Evolutionary conservation across 1,139 yeast genomes (phyloP).

Genomic region (Blastobotrys malaysiensis): DNA sequence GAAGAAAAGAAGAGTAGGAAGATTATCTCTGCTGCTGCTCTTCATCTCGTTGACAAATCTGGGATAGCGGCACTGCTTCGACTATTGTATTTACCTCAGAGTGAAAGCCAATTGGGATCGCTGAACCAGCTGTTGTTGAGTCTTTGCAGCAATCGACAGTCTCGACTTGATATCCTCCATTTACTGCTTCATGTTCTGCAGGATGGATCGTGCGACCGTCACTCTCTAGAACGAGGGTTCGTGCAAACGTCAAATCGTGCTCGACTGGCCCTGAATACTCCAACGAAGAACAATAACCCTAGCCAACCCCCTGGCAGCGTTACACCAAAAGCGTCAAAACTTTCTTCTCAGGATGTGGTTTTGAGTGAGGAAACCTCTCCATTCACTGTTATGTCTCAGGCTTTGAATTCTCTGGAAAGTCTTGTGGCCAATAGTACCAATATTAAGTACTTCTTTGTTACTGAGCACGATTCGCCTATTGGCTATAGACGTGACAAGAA

Average conservation of each 20-base stretch:
- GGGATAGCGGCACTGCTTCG: slow-evolving; percentile 74
- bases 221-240: slow-evolving; percentile 62
- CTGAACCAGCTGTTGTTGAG: slow-evolving; percentile 63
- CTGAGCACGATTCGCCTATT: slow-evolving; percentile 69
- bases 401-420: slow-evolving; percentile 68
- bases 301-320: slow-evolving; percentile 2
- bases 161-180: slow-evolving; percentile 71
- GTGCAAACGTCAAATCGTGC: slow-evolving; percentile 43
- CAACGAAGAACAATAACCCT: slow-evolving; percentile 15
- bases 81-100: slow-evolving; percentile 68
- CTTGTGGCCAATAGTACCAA: slow-evolving; percentile 65
- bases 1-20: slow-evolving; percentile 19
- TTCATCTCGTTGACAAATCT: slow-evolving; percentile 64
- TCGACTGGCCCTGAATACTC: slow-evolving; percentile 12
- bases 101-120: slow-evolving; percentile 49
- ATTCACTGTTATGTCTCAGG: slow-evolving; percentile 66
- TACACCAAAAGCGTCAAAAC: slow-evolving; percentile 18
- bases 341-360: slow-evolving; percentile 41
- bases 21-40: slow-evolving; percentile 25
- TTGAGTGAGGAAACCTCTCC: slow-evolving; percentile 54
- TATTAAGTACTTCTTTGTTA: slow-evolving; percentile 67
- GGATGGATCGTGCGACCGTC: slow-evolving; percentile 64
- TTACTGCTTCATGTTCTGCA: slow-evolving; percentile 62
- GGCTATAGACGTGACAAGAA: slow-evolving; percentile 40
- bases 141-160: slow-evolving; percentile 71